These are phyloP conservation scores for Phytopythium aichiense DNA, from an alignment of 352 stramenopile genomes.

Conservation along the genomic window DNA sequence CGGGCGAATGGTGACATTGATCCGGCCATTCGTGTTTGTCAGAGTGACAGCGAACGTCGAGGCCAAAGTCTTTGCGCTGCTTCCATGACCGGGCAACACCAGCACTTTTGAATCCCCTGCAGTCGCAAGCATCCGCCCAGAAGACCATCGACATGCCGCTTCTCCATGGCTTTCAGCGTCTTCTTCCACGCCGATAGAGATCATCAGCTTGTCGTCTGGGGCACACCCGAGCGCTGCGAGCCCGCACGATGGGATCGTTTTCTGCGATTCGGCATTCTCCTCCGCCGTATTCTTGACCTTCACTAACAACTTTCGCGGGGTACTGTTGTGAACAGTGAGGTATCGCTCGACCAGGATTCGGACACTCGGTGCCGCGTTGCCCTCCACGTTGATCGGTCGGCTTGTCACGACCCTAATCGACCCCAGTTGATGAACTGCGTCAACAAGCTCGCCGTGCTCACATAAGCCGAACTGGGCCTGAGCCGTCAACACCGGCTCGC, in stretches of 20 bases:
- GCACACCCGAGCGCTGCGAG: background rate
- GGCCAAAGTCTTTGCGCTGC: constrained; percentile 14
- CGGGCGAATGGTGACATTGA: constrained; percentile 39
- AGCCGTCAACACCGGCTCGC: background rate
- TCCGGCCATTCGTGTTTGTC: constrained; percentile 20
- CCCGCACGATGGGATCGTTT: background rate
- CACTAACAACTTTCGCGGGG: constrained; percentile 16
- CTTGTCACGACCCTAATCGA: background rate
- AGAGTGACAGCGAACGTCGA: constrained; percentile 34
- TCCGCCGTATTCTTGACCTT: constrained; percentile 13
- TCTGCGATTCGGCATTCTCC: constrained; percentile 8
- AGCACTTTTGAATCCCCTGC: constrained; percentile 31
- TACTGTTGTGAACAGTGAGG: constrained; percentile 31
- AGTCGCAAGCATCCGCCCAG: constrained; percentile 22
- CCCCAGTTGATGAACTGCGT: background rate
- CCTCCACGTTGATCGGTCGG: constrained; percentile 1
- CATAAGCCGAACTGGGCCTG: background rate
- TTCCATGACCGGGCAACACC: constrained; percentile 12
- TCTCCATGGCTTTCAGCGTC: background rate
- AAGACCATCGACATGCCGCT: constrained; percentile 20
- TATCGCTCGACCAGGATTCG: constrained; percentile 2
- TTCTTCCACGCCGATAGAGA: constrained; percentile 20
- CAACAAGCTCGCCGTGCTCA: background rate
- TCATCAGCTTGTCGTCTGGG: constrained; percentile 16
- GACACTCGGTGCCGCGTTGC: background rate